Base-by-base conservation (phyloP, 768 basidiomycete genomes). In the Kwoniella sp. region DNA sequence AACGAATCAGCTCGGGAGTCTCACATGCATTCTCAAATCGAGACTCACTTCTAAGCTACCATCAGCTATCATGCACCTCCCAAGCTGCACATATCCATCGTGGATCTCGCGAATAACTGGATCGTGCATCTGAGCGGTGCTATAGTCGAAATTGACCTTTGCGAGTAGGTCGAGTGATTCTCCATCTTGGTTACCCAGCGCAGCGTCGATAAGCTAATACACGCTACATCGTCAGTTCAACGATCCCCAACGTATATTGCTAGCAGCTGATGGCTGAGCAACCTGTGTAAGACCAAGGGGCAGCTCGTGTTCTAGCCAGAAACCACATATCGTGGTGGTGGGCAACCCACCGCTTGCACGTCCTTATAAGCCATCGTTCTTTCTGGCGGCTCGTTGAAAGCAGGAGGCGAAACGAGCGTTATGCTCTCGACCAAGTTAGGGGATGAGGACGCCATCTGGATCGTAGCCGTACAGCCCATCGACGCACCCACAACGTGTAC, bases 401-500 rank as follows among this genome's bases (percentile, higher is more conserved):
- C 48, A 4, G 61, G 47, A 0, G 61, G 66, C 13, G 31, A 53
- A 28, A 54, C 28, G 37, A 68, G 47, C n/a, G 30, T 38, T 13
- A 68, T 17, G 17, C 41, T 58, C 11, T 48, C 9, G 2, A 58
- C 31, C 17, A 58, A 7, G 1, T 34, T 45, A 2, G 61, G 66
- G 26, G 51, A 53, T 11, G 20, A n/a, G n/a, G 53, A 30, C 4
- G 61, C 55, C 17, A 68, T 45, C 26, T 59, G 51, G 30, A 68
- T 54, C 8, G 66, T 55, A 4, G 55, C 20, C 50, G 28, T 52
- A 26, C 34, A 38, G 7, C 56, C 66, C 51, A 51, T 58, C 13
- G 61, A 41, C 15, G 45, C 34, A 17, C 61, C 61, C 5, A 68
- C 56, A 0, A 68, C 29, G 26, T 68, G 61, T 23, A 57, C 61